A percentile compares a stretch with the other conserved stretches of the same genome.
Conservation (phyloP, 176 grass and related monocot species). For the Musa acuminata region DNA sequence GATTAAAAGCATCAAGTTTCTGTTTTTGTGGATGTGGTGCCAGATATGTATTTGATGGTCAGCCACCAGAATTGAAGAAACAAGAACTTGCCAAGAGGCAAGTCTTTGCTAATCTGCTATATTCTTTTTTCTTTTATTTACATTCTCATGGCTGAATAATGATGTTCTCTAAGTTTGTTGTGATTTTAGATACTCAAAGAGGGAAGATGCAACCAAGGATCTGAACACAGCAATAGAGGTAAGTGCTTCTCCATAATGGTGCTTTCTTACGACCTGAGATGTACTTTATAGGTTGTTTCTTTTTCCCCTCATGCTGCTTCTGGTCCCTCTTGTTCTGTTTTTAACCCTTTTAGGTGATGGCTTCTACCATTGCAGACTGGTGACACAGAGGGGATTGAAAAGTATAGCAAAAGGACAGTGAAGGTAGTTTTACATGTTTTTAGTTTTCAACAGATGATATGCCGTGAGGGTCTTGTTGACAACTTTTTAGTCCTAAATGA, state of each 20-base stretch:
- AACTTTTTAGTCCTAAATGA: too few relatives aligned
- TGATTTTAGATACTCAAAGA: constrained; percentile 58
- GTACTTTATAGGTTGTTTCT: constrained; percentile 5
- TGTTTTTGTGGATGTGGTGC: constrained; percentile 20
- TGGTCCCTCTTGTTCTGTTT: neutral
- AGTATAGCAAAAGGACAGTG: constrained; percentile 87
- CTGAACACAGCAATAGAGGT: constrained; percentile 71
- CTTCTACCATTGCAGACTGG: constrained; percentile 48
- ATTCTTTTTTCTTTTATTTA: constrained; percentile 13
- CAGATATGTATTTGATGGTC: constrained; percentile 97
- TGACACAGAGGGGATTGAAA: constrained; percentile 69
- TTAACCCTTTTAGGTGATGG: constrained; percentile 16
- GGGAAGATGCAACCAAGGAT: constrained; percentile 56
- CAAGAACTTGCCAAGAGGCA: constrained; percentile 74
- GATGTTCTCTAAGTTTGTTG: constrained; percentile 11
- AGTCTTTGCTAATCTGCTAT: neutral
- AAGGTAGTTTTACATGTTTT: constrained; percentile 36
- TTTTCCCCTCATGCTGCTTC: neutral
- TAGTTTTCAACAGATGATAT: neutral
- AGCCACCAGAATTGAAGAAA: constrained; percentile 81
- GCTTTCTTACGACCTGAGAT: neutral
- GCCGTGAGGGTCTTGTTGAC: neutral
- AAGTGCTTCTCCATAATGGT: constrained; percentile 8
- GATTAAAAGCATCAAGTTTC: neutral
- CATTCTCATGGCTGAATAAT: neutral